phyloP scores from a whole-genome alignment of 139 green algal genomes.

The Tetradesmus lagerheimii region DNA sequence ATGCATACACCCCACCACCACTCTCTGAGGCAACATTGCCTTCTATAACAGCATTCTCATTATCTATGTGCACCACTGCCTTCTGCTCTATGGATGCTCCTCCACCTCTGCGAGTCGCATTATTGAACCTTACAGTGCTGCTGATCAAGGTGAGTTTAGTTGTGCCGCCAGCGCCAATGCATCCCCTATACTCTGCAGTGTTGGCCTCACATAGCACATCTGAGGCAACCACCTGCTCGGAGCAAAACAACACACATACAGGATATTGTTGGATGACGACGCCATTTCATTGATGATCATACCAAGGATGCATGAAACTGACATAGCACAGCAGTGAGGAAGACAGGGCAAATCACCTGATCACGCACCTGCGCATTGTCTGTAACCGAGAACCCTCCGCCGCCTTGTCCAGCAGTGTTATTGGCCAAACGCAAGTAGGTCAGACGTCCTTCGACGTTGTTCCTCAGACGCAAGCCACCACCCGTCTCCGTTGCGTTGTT shows the following conservation, averaged over 20 bases:
- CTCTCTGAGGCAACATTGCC: not conserved
- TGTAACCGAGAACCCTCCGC: not conserved
- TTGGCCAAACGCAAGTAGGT: not conserved
- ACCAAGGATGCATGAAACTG: not conserved
- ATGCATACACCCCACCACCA: not conserved
- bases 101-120: not conserved
- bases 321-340: not conserved
- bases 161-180: not conserved
- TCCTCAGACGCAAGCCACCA: not conserved
- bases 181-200: not conserved
- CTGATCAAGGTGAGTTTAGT: not conserved
- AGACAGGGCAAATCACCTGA: not conserved
- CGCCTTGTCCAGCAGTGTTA: not conserved
- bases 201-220: not conserved
- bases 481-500: not conserved
- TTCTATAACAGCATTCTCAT: not conserved
- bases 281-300: too few relatives aligned
- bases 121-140: not conserved
- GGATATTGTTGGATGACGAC: too few relatives aligned
- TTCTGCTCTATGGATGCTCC: not conserved
- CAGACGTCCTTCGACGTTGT: not conserved
- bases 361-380: not conserved
- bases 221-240: not conserved
- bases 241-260: not conserved
- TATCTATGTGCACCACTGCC: not conserved